Evolutionary conservation across 305 asterid species (phyloP).

Genomic region (Solanum hybrid): DNA sequence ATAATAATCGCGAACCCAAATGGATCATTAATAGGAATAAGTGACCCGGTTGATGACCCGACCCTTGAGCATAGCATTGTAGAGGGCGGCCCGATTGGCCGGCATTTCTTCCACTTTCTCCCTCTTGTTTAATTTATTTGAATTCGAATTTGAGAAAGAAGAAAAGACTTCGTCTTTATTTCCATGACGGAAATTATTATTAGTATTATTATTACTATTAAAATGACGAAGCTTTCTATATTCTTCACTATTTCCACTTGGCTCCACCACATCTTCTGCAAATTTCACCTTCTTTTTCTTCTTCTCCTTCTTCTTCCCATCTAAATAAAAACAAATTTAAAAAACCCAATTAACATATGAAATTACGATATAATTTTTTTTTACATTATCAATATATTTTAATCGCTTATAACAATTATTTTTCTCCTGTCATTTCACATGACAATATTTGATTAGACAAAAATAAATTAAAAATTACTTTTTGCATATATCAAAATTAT

Average conservation of each 20-base stretch:
- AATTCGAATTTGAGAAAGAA: neutral
- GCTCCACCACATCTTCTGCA: slow-evolving; percentile 84
- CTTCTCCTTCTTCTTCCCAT: slow-evolving; percentile 36
- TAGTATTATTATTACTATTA: slow-evolving; percentile 5
- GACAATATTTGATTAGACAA: neutral
- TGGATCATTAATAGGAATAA: slow-evolving; percentile 28
- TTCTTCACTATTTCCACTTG: slow-evolving; percentile 58
- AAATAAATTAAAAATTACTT: neutral
- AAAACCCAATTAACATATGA: neutral
- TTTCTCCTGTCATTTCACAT: neutral
- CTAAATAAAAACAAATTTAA: slow-evolving; percentile 17
- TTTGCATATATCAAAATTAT: neutral
- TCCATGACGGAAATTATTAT: neutral
- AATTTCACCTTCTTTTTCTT: slow-evolving; percentile 71
- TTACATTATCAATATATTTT: neutral
- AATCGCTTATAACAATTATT: neutral
- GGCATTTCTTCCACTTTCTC: slow-evolving; percentile 40
- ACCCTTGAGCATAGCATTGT: slow-evolving; percentile 62
- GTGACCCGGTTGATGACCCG: slow-evolving; percentile 41
- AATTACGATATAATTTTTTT: neutral
- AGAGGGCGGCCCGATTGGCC: slow-evolving; percentile 57
- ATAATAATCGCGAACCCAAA: neutral
- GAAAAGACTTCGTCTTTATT: neutral
- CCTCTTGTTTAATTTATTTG: slow-evolving; percentile 7
- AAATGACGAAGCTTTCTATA: slow-evolving; percentile 39